phyloP scores from a whole-genome alignment of 805 yeast genomes.

The Cyberlindnera americana region DNA sequence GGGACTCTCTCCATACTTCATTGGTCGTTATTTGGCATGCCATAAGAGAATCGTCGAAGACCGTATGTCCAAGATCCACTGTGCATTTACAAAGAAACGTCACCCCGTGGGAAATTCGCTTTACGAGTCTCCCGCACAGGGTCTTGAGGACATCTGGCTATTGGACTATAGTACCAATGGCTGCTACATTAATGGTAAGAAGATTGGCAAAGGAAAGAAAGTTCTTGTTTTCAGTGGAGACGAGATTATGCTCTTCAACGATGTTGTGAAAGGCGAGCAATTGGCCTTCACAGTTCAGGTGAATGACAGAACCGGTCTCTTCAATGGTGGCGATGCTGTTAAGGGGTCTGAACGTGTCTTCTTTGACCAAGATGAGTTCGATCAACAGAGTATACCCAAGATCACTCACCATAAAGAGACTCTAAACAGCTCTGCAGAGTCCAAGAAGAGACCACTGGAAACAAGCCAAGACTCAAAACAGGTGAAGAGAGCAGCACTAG shows the following conservation, averaged over 20 bases:
- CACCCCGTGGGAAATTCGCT: slow-evolving; percentile 57
- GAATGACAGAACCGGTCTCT: slow-evolving; percentile 61
- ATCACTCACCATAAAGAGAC: slow-evolving; percentile 1
- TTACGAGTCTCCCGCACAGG: slow-evolving; percentile 69
- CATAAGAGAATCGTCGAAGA: slow-evolving; percentile 64
- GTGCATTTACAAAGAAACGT: slow-evolving; percentile 59
- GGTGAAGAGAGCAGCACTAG: slow-evolving; percentile 29
- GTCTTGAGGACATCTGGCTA: slow-evolving; percentile 74
- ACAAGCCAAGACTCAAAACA: slow-evolving; percentile 13
- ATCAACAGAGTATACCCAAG: slow-evolving; percentile 7
- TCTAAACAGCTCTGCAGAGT: neutral
- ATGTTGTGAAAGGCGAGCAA: slow-evolving; percentile 46
- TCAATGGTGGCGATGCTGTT: slow-evolving; percentile 41
- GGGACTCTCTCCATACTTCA: slow-evolving; percentile 59
- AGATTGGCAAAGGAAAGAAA: slow-evolving; percentile 61
- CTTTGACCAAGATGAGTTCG: slow-evolving; percentile 18
- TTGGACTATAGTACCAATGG: slow-evolving; percentile 78
- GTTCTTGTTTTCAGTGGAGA: slow-evolving; percentile 63
- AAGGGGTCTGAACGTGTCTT: neutral
- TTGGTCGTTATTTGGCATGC: slow-evolving; percentile 70
- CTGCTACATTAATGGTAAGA: slow-evolving; percentile 61
- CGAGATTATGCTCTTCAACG: slow-evolving; percentile 60
- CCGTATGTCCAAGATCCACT: slow-evolving; percentile 81
- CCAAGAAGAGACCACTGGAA: slow-evolving; percentile 9
- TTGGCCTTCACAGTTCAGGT: slow-evolving; percentile 53